A percentile compares a stretch with the other conserved stretches of the same genome.
phyloP scores from a whole-genome alignment of 306 rosid species.

The Vigna hirtella region DNA sequence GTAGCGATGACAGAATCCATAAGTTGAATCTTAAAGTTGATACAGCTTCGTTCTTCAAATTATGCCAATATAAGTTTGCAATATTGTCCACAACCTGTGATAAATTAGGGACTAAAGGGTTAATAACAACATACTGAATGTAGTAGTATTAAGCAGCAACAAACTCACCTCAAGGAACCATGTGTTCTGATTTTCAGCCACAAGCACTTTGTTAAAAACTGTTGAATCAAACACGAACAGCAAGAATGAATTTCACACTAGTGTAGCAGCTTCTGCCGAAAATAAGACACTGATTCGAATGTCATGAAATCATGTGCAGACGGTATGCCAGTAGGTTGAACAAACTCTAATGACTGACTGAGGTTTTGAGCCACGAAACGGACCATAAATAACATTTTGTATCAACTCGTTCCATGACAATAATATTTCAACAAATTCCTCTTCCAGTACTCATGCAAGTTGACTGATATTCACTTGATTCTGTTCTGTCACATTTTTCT shows the following conservation, averaged over 20 bases:
- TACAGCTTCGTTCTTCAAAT: constrained; percentile 48
- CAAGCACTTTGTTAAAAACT: constrained; percentile 35
- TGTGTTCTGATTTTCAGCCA: constrained; percentile 19
- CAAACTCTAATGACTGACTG: constrained; percentile 20
- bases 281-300: constrained; percentile 35
- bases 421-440: constrained; percentile 41
- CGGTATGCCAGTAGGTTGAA: constrained; percentile 7
- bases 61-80: constrained; percentile 6
- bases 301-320: constrained; percentile 18
- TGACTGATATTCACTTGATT: constrained; percentile 35
- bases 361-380: constrained; percentile 39
- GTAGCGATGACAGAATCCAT: constrained; percentile 20
- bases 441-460: constrained; percentile 40
- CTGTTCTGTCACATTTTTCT: constrained; percentile 54
- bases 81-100: constrained; percentile 48
- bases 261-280: constrained; percentile 48
- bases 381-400: background rate
- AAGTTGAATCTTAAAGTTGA: constrained; percentile 38
- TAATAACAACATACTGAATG: constrained; percentile 15
- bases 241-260: constrained; percentile 25
- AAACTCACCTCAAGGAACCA: constrained; percentile 43
- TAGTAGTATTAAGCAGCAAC: constrained; percentile 9
- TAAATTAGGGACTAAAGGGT: background rate
- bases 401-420: constrained; percentile 17
- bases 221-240: constrained; percentile 29